Base-by-base conservation (phyloP, 371 early-diverging fungal genomes). In the Rhizopus delemar region DNA sequence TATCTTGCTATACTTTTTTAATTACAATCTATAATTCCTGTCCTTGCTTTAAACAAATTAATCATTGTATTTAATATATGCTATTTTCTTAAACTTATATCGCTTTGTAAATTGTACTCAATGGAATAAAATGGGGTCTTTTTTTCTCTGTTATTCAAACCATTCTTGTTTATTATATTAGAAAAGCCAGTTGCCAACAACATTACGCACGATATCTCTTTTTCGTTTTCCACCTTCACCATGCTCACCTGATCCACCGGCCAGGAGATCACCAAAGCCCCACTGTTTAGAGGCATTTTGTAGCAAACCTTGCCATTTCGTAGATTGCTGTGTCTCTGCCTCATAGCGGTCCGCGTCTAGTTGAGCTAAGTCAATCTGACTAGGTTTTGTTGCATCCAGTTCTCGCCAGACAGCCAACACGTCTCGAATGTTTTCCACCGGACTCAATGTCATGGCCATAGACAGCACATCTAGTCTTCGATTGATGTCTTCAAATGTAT, bases 401-500 rank as follows among this genome's bases (percentile, higher is more conserved):
- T 75, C 71, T 33, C 85, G 65, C 86, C 86, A 87, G 5, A 85
- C 70, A 16, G 71, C 64, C 46, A 90, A 59, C 2, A 86, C 78
- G 48, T 80, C 81, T 16, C 70, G 70, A 1, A 85, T 66, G 49
- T 85, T 75, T 22, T 88, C 81, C 0, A 69, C 68, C 6, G 90
- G 87, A 51, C 88, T 85, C 31, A 84, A 53, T 3, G 78, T 67
- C 57, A 88, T 66, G 4, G 88, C 88, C 74, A 82, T 85, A 0
- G 86, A 86, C 9, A 86, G 66, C 5, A 85, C 74, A 35, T 80
- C 78, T 55, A 85, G 54, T 39, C 81, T 72, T 56, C 81, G 69
- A 32, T 68, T 70, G 8, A 81, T 57, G 39, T 86, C 81, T 5
- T 61, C 53, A 56, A 68, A 84, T 0, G 60, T 57, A 2, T 80